A percentile compares a stretch with the other conserved stretches of the same genome.
These are phyloP conservation scores for Jatropha podagrica DNA, from an alignment of 441 rosid species.

Conservation along the genomic window DNA sequence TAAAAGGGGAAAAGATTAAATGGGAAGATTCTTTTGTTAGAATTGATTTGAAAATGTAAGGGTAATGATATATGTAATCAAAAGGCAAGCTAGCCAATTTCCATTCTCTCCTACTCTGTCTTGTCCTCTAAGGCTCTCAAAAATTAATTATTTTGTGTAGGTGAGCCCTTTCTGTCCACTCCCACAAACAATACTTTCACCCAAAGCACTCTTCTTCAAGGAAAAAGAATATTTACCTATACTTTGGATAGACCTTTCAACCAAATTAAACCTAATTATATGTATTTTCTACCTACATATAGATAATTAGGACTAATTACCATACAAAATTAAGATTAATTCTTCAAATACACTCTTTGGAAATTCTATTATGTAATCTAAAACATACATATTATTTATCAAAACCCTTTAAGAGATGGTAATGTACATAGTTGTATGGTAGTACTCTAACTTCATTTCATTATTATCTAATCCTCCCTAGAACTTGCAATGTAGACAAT, in stretches of 20 bases:
- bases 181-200: conserved; percentile 51
- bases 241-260: conserved; percentile 37
- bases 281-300: background rate
- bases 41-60: conserved; percentile 18
- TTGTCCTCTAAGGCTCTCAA: conserved; percentile 56
- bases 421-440: background rate
- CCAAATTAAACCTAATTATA: conserved; percentile 10
- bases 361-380: background rate
- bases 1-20: conserved; percentile 10
- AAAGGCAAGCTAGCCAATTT: conserved; percentile 19
- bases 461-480: no score
- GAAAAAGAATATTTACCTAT: conserved; percentile 35
- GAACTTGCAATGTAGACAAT: no score
- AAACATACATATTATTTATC: background rate
- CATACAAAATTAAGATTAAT: background rate
- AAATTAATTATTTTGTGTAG: conserved; percentile 27
- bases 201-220: conserved; percentile 45
- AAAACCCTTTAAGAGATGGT: background rate
- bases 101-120: conserved; percentile 43
- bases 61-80: conserved; percentile 23
- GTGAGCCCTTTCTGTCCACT: conserved; percentile 55
- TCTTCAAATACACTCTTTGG: conserved; percentile 34
- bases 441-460: background rate
- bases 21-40: conserved; percentile 19
- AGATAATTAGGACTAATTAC: conserved; percentile 17